Evolutionary conservation across 148 eudicot species (phyloP), one percentile per base, ranked within the genome.

Genomic region (Oxyria digyna): DNA sequence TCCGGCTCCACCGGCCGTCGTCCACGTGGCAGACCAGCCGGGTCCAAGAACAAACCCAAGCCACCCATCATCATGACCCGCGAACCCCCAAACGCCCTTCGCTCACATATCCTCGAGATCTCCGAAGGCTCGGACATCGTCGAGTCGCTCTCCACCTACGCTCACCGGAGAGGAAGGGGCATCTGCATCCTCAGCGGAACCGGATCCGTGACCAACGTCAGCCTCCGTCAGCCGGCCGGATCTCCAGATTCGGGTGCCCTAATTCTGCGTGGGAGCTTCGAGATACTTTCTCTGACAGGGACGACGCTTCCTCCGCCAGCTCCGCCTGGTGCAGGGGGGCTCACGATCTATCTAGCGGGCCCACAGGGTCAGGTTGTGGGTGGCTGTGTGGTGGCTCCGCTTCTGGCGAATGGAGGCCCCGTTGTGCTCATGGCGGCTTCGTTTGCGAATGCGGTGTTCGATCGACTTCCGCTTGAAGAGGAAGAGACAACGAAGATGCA

Each of bases 41-140:
- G 82, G 4, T 79, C 82, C 0, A 80, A 80, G 43, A 80, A 76
- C 73, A 80, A 76, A 71, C 83, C 83, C 20, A 80, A 76, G 42
- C 80, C 83, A 1, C 83, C 83, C 1, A 74, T 80, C 10, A 67
- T 80, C 21, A 29, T 80, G n/a, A 77, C 80, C 20, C 80, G 83
- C 1, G 83, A 80, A 49, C 74, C 75, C 80, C 83, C 83, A 4
- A 80, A 80, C 68, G 75, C 80, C 15, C 69, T 80, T 0, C 74
- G 78, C 29, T 80, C 83, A 18, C 80, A 80, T 31, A 74, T 80
- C 62, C 67, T 80, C 2, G 83, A 80, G 45, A 68, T 80, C 46
- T 50, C 76, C 1, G 14, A 76, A 0, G 78, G 76, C 18, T 14
- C 73, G 4, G 83, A 80, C 69, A 69, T 80, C 38, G 74, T 80